Evolutionary conservation across 768 basidiomycete genomes (phyloP).

Genomic region (Mrakia gelida): DNA sequence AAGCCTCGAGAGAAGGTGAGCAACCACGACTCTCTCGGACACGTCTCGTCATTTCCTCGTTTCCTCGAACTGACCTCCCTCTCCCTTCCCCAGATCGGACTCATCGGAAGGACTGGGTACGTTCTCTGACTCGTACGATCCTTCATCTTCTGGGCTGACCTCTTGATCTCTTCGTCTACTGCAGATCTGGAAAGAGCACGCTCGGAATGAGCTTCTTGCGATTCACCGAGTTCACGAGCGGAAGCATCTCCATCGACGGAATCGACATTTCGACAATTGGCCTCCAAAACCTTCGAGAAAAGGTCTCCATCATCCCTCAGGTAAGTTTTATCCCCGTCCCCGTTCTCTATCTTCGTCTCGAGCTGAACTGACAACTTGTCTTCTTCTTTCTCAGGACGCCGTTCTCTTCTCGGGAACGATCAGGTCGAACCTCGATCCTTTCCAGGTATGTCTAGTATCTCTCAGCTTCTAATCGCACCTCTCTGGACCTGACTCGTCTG

Average conservation of each 20-base stretch:
- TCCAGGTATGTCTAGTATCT: constrained; percentile 31
- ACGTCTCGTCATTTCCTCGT: not conserved
- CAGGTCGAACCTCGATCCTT: constrained; percentile 47
- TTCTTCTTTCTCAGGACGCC: constrained; percentile 35
- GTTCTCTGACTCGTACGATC: constrained; percentile 36
- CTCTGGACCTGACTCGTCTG: not conserved
- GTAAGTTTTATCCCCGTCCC: not conserved
- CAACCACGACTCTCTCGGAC: not conserved
- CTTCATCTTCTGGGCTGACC: not conserved
- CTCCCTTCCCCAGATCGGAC: not conserved
- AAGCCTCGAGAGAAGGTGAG: constrained; percentile 58
- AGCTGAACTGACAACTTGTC: not conserved
- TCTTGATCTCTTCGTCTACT: too few relatives aligned
- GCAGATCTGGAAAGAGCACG: constrained; percentile 54
- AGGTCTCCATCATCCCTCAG: constrained; percentile 49
- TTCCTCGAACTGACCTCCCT: not conserved
- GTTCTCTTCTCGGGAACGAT: constrained; percentile 58
- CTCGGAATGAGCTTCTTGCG: constrained; percentile 83
- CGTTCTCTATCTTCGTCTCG: not conserved
- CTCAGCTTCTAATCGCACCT: too few relatives aligned
- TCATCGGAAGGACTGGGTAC: constrained; percentile 43
- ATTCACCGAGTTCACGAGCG: constrained; percentile 68
- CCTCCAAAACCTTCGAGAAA: constrained; percentile 70
- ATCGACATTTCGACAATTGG: constrained; percentile 84
- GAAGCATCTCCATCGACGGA: constrained; percentile 76